Conservation (phyloP, 129 eudicot genomes). For the Lactuca sativa region DNA sequence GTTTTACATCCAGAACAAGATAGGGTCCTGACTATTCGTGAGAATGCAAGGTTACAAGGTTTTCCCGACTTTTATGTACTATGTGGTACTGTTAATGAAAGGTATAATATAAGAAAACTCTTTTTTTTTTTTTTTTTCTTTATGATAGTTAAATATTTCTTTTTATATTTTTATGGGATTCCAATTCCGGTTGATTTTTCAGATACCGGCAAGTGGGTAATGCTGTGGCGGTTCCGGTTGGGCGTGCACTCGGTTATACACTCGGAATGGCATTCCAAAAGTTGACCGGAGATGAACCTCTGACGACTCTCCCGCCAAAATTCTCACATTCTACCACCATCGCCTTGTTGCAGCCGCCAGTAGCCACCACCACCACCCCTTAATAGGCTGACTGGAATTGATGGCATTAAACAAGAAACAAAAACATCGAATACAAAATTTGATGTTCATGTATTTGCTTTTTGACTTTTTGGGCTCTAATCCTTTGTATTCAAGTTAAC, state of each 20-base stretch:
- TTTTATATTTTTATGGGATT: neutral
- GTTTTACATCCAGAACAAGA: constrained; percentile 73
- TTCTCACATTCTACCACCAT: constrained; percentile 59
- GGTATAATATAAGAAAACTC: constrained; percentile 24
- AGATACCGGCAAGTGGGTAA: constrained; percentile 73
- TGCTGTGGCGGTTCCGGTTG: constrained; percentile 69
- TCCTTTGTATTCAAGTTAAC: constrained; percentile 33
- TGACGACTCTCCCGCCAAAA: constrained; percentile 55
- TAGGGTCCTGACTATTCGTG: constrained; percentile 52
- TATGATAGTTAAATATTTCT: neutral
- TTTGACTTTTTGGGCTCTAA: constrained; percentile 10
- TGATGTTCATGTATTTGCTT: neutral
- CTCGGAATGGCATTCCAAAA: constrained; percentile 53
- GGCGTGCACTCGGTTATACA: constrained; percentile 59
- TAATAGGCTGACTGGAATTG: neutral
- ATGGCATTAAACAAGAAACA: too few relatives aligned
- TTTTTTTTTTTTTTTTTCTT: neutral
- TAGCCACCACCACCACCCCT: neutral
- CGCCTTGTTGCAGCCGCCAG: constrained; percentile 28
- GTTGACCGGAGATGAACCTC: constrained; percentile 38
- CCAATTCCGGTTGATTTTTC: neutral
- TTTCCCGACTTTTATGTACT: constrained; percentile 56
- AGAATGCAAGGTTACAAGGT: constrained; percentile 65
- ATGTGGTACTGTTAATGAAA: constrained; percentile 50
- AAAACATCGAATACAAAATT: too few relatives aligned